Evolutionary conservation across 345 rosid species (phyloP).

Genomic region (Euclidium syriacum): DNA sequence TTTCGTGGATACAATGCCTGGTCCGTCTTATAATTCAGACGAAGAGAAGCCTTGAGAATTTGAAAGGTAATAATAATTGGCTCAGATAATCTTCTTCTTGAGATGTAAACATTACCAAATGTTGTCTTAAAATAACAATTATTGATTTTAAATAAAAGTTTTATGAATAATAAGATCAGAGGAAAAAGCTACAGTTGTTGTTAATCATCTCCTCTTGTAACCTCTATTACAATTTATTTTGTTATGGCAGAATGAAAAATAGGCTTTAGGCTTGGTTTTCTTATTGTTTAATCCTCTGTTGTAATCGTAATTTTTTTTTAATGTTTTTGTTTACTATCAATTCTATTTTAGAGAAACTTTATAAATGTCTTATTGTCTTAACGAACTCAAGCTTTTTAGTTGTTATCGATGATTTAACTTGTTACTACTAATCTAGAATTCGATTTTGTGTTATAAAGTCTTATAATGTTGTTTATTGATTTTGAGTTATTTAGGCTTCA

Average conservation of each 20-base stretch:
- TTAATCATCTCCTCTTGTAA: conserved; percentile 3
- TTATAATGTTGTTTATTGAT: too few species aligned
- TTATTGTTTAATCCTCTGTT: neutral
- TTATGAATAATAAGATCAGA: conserved; percentile 16
- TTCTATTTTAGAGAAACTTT: neutral
- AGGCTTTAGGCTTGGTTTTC: neutral
- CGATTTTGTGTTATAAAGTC: too few species aligned
- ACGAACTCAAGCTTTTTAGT: too few species aligned
- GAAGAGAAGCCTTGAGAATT: conserved; percentile 67
- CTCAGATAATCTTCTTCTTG: conserved; percentile 2
- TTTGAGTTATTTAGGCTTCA: too few species aligned
- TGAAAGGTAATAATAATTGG: conserved; percentile 24
- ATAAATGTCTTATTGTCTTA: too few species aligned
- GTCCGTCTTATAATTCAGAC: conserved; percentile 70
- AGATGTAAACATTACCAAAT: neutral
- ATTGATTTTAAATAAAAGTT: neutral
- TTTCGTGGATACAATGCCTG: conserved; percentile 86
- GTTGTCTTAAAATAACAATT: neutral
- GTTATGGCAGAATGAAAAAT: neutral
- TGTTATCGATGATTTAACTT: too few species aligned
- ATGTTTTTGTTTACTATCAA: neutral
- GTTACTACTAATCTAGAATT: too few species aligned
- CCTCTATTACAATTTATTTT: neutral
- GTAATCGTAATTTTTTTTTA: too few species aligned
- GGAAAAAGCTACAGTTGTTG: neutral